Percentiles rank a stretch among this genome's conserved stretches.
These are phyloP conservation scores for Colletotrichum sp. DNA, from an alignment of 2,329 filamentous ascomycete species.

Conservation along the genomic window DNA sequence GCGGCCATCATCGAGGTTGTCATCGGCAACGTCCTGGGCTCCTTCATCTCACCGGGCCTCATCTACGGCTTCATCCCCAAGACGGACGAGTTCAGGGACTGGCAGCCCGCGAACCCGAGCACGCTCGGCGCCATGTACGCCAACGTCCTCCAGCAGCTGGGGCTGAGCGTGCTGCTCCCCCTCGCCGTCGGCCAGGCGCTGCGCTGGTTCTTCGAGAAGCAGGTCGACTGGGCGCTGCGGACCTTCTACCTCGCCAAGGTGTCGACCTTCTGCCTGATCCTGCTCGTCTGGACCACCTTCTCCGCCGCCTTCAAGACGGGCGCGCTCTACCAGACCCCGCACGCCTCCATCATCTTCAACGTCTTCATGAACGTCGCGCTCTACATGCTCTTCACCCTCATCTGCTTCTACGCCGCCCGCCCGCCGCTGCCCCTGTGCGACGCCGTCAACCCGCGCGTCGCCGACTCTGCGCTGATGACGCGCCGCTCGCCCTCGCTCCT, in stretches of 20 bases:
- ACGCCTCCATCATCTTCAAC: slow-evolving; percentile 68
- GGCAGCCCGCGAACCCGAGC: slow-evolving; percentile 58
- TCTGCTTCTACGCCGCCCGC: slow-evolving; percentile 60
- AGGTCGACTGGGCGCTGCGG: slow-evolving; percentile 57
- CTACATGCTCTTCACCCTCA: slow-evolving; percentile 65
- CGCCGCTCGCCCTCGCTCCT: slow-evolving; percentile 31
- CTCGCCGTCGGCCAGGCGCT: slow-evolving; percentile 66
- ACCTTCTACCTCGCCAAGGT: slow-evolving; percentile 58
- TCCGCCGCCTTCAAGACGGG: slow-evolving; percentile 69
- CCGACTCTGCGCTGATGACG: slow-evolving; percentile 31
- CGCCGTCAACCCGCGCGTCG: slow-evolving; percentile 37
- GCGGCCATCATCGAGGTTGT: slow-evolving; percentile 72
- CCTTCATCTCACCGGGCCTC: slow-evolving; percentile 70
- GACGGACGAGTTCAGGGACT: slow-evolving; percentile 56
- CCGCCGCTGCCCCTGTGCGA: slow-evolving; percentile 40
- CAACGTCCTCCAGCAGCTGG: slow-evolving; percentile 71
- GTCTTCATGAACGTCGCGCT: slow-evolving; percentile 71
- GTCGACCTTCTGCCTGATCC: slow-evolving; percentile 50
- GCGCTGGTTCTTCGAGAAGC: slow-evolving; percentile 53
- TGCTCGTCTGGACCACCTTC: slow-evolving; percentile 67
- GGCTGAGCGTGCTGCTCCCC: slow-evolving; percentile 70
- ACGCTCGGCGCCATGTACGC: slow-evolving; percentile 67
- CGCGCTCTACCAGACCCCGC: slow-evolving; percentile 63
- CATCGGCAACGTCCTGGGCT: slow-evolving; percentile 71
- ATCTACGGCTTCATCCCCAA: slow-evolving; percentile 65